Base-by-base conservation (phyloP, 1,284 basidiomycete genomes). In the Apiotrichum sp. region DNA sequence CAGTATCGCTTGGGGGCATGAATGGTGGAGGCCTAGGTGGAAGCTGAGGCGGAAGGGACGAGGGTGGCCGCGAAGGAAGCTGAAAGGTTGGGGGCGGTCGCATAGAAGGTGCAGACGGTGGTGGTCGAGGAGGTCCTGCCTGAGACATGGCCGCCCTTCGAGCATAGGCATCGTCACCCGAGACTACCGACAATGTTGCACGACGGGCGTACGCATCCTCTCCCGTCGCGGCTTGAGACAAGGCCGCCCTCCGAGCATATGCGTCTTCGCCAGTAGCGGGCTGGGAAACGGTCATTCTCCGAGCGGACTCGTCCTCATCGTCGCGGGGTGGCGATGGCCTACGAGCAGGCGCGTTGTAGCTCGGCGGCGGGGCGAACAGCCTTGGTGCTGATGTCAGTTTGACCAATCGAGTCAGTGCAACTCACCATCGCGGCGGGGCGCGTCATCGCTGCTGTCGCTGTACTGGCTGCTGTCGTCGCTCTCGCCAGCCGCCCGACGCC, bases 341-440 rank as follows among this genome's bases (percentile, higher is more conserved):
- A 7, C 36, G 36, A 11, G 45, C 13, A 3, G 45, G 41, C n/a
- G 50, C 49, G 34, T 39, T 52, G 56, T 73, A 71, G 46, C 62
- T 57, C 47, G 64, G 67, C 3, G 74, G 74, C 3, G 73, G 73
- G 1, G 75, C 75, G 42, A 72, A 75, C 56, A 71, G 62, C 47
- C 64, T 71, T 7, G 73, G 72, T 4, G 75, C 73, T 73, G 55
- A 11, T 9, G 47, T 52, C 42, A 59, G 48, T 45, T 41, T 74
- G 4, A 11, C 3, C 6, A n/a, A 2, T 39, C 6, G 14, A 38
- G 13, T 38, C 16, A 14, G 3, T 11, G 4, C 4, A 35, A 36
- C 74, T 58, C 36, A 76, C 74, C 74, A 58, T 74, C 73, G 35
- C 72, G 60, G 39, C 74, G 56, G 8, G 72, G 72, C 10, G 65